Evolutionary conservation across 305 asterid species (phyloP).

Genomic region (Fraxinus greggii): DNA sequence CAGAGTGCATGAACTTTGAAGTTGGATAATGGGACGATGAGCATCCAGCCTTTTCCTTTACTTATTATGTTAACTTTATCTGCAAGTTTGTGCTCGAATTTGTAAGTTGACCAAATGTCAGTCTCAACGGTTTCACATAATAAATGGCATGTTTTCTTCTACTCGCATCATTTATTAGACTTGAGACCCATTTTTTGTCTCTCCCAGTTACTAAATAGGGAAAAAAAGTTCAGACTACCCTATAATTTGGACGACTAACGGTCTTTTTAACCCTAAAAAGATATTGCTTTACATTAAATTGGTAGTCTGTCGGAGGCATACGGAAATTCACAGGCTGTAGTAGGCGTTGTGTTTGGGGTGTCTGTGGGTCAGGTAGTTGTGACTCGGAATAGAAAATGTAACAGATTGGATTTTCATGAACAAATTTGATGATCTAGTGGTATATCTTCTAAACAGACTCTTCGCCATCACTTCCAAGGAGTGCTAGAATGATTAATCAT

Average conservation of each 20-base stretch:
- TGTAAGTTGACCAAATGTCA: neutral
- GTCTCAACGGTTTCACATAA: neutral
- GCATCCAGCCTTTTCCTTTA: neutral
- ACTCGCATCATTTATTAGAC: neutral
- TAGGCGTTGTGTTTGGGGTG: neutral
- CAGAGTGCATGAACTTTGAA: constrained; percentile 17
- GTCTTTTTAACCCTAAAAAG: neutral
- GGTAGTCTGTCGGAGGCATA: neutral
- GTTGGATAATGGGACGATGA: neutral
- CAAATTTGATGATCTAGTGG: neutral
- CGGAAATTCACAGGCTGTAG: neutral
- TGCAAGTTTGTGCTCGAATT: neutral
- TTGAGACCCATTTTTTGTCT: neutral
- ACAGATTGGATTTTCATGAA: neutral
- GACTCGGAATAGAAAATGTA: neutral
- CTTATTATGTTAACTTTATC: neutral
- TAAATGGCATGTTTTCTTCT: neutral
- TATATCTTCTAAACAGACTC: neutral
- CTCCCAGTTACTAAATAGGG: neutral
- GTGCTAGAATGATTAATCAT: neutral
- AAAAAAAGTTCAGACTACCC: neutral
- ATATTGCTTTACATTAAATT: neutral
- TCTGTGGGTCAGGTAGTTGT: neutral
- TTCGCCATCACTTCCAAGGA: neutral
- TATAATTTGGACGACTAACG: neutral